Evolutionary conservation across 2,329 filamentous ascomycete genomes (phyloP).

Genomic region (Cordyceps militaris): DNA sequence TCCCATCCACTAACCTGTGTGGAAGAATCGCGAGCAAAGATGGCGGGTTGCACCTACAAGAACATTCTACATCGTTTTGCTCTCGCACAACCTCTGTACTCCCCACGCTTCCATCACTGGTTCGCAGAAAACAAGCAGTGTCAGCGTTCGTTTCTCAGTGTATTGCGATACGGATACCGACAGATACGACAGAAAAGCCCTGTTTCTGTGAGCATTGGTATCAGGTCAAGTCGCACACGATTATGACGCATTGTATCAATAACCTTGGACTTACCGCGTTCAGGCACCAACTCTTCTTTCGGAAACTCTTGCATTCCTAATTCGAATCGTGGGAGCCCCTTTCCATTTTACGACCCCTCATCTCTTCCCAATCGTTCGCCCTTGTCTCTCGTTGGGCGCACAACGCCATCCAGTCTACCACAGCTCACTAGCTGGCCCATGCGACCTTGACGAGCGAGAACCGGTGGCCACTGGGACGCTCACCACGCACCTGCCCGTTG

Average conservation of each 20-base stretch:
- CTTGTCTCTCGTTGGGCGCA: neutral
- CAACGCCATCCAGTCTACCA: neutral
- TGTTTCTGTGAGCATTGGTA: neutral
- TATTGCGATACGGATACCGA: neutral
- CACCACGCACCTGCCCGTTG: neutral
- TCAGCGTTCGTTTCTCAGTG: neutral
- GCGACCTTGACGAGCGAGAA: neutral
- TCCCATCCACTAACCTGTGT: neutral
- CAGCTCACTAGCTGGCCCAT: neutral
- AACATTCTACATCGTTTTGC: neutral
- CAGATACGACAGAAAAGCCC: slow-evolving; percentile 2
- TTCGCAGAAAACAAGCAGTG: neutral
- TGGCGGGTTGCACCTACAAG: neutral
- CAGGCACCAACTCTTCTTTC: neutral
- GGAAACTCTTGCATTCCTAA: neutral
- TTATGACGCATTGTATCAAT: neutral
- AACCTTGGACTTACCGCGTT: neutral
- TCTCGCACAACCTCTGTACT: neutral
- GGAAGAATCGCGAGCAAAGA: neutral
- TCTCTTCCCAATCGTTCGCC: neutral
- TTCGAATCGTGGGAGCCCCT: neutral
- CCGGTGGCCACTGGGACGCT: neutral
- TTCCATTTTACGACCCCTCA: neutral
- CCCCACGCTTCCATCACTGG: neutral
- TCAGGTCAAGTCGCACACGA: neutral